Evolutionary conservation across 176 grass and related monocot genomes (phyloP).

Genomic region (Oryza punctata): DNA sequence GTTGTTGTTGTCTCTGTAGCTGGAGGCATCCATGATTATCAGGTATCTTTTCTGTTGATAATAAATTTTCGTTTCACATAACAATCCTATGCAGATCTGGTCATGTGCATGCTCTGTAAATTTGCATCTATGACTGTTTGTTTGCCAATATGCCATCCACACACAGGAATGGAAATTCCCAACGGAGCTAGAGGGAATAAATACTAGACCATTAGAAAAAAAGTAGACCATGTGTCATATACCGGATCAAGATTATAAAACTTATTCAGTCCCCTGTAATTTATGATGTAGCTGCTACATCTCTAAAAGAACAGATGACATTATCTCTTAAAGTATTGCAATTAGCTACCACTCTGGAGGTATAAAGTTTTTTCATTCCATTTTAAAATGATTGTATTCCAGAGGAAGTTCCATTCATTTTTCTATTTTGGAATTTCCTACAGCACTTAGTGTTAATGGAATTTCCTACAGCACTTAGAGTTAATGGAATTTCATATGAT

Average conservation of each 20-base stretch:
- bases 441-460: not conserved
- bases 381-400: not conserved
- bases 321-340: not conserved
- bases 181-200: not conserved
- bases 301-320: not conserved
- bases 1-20: slow-evolving; percentile 82
- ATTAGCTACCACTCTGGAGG: not conserved
- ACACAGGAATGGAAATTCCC: not conserved
- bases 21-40: slow-evolving; percentile 94
- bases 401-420: not conserved
- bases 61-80: slow-evolving; percentile 21
- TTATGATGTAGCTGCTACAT: not conserved
- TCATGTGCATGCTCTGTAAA: slow-evolving; percentile 27
- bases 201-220: not conserved
- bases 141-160: slow-evolving; percentile 11
- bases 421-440: slow-evolving; percentile 15
- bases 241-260: slow-evolving; percentile 15
- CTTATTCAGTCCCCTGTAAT: not conserved
- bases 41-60: slow-evolving; percentile 58
- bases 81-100: slow-evolving; percentile 14
- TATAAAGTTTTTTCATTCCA: not conserved
- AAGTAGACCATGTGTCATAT: not conserved
- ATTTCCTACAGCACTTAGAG: slow-evolving; percentile 2
- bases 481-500: not conserved
- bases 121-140: slow-evolving; percentile 12